Percentiles rank a stretch among this genome's conserved stretches.
Evolutionary conservation across 2,329 filamentous ascomycete genomes (phyloP).

Genomic region (Hymenoscyphus repandus): DNA sequence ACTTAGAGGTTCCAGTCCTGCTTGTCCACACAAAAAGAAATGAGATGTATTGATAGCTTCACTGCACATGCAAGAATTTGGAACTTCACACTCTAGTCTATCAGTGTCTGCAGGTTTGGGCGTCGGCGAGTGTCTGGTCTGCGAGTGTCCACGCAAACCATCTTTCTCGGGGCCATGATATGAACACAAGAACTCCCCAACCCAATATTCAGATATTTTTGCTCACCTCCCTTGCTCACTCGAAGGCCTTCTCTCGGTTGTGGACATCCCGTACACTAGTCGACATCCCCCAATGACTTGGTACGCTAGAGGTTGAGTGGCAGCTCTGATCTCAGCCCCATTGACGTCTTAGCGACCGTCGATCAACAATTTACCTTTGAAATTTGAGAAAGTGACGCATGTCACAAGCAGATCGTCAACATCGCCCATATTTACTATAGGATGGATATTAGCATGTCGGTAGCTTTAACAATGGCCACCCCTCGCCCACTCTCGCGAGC

Average conservation of each 20-base stretch:
- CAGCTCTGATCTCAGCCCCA: not conserved
- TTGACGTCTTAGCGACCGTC: constrained; percentile 15
- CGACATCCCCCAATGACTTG: not conserved
- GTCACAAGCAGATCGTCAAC: not conserved
- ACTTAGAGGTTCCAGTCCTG: not conserved
- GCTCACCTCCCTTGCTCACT: not conserved
- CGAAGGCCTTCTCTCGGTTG: not conserved
- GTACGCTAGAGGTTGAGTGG: not conserved
- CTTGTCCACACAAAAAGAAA: not conserved
- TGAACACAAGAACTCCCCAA: not conserved
- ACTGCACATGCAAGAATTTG: not conserved
- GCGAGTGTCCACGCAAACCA: not conserved
- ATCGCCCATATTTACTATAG: not conserved
- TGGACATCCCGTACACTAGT: not conserved
- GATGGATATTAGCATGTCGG: constrained; percentile 19
- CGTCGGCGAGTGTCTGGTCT: not conserved
- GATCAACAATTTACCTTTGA: constrained; percentile 3
- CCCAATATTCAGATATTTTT: not conserved
- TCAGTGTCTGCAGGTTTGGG: not conserved
- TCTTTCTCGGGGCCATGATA: not conserved
- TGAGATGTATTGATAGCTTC: not conserved
- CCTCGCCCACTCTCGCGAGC: constrained; percentile 7
- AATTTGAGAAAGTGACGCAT: constrained; percentile 4
- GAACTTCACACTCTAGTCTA: not conserved
- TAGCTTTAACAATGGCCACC: constrained; percentile 19